Conservation (phyloP, 768 basidiomycete species). For the Tricholoma flavovirens region DNA sequence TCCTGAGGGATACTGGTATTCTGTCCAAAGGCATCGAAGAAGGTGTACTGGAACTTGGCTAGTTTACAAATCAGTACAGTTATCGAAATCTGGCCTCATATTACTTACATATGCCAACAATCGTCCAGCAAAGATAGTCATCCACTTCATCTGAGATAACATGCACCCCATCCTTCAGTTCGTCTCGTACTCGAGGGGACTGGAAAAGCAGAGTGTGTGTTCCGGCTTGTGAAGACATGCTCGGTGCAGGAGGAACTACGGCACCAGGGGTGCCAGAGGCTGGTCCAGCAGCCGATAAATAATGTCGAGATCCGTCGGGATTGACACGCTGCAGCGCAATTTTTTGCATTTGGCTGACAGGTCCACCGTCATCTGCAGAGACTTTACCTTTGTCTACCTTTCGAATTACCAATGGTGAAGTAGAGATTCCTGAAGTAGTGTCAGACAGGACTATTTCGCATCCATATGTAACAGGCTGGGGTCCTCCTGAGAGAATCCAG, state of each 20-base stretch:
- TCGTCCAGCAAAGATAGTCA: constrained; percentile 94
- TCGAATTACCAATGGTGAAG: constrained; percentile 80
- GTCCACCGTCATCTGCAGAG: constrained; percentile 82
- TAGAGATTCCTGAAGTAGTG: constrained; percentile 77
- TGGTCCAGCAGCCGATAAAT: constrained; percentile 84
- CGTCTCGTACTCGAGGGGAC: constrained; percentile 74
- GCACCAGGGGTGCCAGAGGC: constrained; percentile 71
- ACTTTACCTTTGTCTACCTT: constrained; percentile 91
- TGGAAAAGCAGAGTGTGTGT: constrained; percentile 79
- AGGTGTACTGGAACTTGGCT: constrained; percentile 94
- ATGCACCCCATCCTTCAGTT: constrained; percentile 71
- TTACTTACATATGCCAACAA: constrained; percentile 85
- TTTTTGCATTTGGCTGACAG: constrained; percentile 96
- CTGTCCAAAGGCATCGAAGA: constrained; percentile 85
- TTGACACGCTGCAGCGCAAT: constrained; percentile 85
- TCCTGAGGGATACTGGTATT: constrained; percentile 70
- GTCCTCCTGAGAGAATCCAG: constrained; percentile 44
- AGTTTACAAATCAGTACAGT: constrained; percentile 4
- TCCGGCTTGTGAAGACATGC: constrained; percentile 68
- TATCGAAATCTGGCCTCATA: neutral
- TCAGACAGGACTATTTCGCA: constrained; percentile 85
- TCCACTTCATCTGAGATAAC: constrained; percentile 85
- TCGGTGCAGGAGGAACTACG: constrained; percentile 65
- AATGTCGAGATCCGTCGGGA: constrained; percentile 77
- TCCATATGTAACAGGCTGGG: constrained; percentile 87